A percentile compares a stretch with the other conserved stretches of the same genome.
phyloP scores from a whole-genome alignment of 345 rosid species.

The Theobroma cacao region DNA sequence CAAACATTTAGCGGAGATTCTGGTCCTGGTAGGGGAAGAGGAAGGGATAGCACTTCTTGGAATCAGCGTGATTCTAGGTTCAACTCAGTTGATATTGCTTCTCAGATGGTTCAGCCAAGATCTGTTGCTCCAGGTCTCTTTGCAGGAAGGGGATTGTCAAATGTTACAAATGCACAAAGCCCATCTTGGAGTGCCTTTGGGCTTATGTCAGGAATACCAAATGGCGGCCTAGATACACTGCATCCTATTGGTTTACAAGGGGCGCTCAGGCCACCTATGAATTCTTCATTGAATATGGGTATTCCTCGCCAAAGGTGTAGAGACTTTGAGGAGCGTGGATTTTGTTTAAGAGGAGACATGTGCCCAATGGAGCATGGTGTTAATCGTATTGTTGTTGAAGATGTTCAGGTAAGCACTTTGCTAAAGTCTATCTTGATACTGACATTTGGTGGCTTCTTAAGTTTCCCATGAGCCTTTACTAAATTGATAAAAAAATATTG shows the following conservation, averaged over 20 bases:
- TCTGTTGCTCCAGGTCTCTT: slow-evolving; percentile 52
- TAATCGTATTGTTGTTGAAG: slow-evolving; percentile 94
- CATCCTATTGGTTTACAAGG: slow-evolving; percentile 75
- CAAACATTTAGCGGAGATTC: slow-evolving; percentile 59
- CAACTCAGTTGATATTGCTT: slow-evolving; percentile 56
- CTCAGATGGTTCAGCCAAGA: slow-evolving; percentile 68
- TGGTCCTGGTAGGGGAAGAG: slow-evolving; percentile 83
- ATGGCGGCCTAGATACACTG: slow-evolving; percentile 75
- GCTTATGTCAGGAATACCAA: slow-evolving; percentile 68
- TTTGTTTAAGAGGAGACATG: slow-evolving; percentile 98
- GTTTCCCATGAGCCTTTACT: neutral
- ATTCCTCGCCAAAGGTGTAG: slow-evolving; percentile 85
- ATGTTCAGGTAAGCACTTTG: slow-evolving; percentile 73
- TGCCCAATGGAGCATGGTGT: slow-evolving; percentile 99
- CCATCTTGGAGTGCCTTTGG: slow-evolving; percentile 85
- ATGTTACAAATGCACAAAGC: slow-evolving; percentile 56
- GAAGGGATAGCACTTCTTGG: slow-evolving; percentile 78
- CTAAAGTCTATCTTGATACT: neutral
- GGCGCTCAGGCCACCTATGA: slow-evolving; percentile 58
- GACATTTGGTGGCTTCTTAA: neutral
- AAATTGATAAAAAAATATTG: neutral
- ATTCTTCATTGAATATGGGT: slow-evolving; percentile 60
- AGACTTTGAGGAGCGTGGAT: slow-evolving; percentile 99
- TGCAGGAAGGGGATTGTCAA: slow-evolving; percentile 73
- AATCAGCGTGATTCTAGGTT: slow-evolving; percentile 66